Evolutionary conservation across 1,284 basidiomycete genomes (phyloP).

Genomic region (Trametes versicolor): DNA sequence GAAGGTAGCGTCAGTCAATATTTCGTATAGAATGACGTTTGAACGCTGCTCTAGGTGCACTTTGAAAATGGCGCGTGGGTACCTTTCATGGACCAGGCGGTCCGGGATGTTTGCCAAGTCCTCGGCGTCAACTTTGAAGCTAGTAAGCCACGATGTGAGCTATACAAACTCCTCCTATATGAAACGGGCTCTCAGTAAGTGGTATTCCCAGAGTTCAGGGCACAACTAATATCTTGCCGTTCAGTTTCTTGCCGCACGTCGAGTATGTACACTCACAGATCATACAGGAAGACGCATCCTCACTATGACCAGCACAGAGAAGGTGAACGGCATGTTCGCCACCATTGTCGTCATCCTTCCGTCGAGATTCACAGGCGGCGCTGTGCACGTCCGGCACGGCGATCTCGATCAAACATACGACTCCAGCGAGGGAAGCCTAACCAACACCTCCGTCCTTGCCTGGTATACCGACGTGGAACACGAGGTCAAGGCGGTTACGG

Average conservation of each 20-base stretch:
- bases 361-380: conserved; percentile 53
- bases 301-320: conserved; percentile 47
- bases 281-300: background rate
- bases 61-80: conserved; percentile 40
- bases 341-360: conserved; percentile 56
- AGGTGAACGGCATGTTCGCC: conserved; percentile 55
- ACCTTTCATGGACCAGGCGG: conserved; percentile 26
- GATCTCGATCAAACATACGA: conserved; percentile 45
- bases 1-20: conserved; percentile 19
- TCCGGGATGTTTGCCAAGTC: conserved; percentile 43
- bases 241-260: conserved; percentile 2
- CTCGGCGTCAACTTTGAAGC: conserved; percentile 28
- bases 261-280: background rate
- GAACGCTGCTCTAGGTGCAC: conserved; percentile 24
- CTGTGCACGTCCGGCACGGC: conserved; percentile 51
- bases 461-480: conserved; percentile 61
- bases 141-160: conserved; percentile 46
- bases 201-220: background rate
- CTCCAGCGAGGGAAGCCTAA: conserved; percentile 41
- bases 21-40: background rate
- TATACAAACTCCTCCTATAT: conserved; percentile 57
- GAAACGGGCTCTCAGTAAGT: conserved; percentile 57
- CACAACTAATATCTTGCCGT: background rate
- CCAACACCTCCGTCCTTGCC: conserved; percentile 50
- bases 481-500: conserved; percentile 54